Conservation (phyloP, 257 asterid species). For the Lithospermum erythrorhizon region DNA sequence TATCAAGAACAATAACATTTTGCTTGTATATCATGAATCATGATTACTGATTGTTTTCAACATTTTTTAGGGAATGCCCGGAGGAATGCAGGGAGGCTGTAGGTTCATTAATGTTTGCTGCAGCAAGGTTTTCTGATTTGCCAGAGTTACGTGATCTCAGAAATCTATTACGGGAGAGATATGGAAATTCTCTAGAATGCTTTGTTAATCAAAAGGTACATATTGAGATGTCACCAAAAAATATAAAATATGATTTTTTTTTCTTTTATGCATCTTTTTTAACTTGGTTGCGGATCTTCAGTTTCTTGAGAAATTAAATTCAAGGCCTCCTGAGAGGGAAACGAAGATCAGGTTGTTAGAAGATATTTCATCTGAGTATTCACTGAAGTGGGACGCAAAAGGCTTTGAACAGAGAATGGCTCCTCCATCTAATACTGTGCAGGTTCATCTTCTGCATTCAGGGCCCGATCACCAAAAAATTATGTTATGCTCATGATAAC, state of each 20-base stretch:
- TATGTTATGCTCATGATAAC: not conserved
- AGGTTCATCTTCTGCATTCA: conserved; percentile 33
- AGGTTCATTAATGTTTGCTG: conserved; percentile 89
- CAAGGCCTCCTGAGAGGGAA: conserved; percentile 46
- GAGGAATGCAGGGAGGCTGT: conserved; percentile 89
- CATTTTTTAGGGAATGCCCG: conserved; percentile 67
- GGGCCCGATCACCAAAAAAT: not conserved
- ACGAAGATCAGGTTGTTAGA: conserved; percentile 59
- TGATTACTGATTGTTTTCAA: not conserved
- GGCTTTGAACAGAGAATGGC: conserved; percentile 77
- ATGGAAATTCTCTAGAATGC: conserved; percentile 53
- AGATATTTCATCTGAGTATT: conserved; percentile 74
- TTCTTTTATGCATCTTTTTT: conserved; percentile 12
- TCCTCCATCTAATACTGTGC: conserved; percentile 32
- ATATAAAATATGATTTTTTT: not conserved
- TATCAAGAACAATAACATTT: not conserved
- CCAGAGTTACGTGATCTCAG: conserved; percentile 95
- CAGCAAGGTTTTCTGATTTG: conserved; percentile 93
- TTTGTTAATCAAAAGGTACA: conserved; percentile 76
- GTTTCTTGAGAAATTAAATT: conserved; percentile 75
- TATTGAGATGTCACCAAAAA: conserved; percentile 9
- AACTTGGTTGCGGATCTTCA: conserved; percentile 27
- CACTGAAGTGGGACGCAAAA: conserved; percentile 69
- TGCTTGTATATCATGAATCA: not conserved
- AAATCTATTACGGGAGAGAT: conserved; percentile 68